Base-by-base conservation (phyloP, 1,284 basidiomycete genomes). In the Jaminaea rosea region DNA sequence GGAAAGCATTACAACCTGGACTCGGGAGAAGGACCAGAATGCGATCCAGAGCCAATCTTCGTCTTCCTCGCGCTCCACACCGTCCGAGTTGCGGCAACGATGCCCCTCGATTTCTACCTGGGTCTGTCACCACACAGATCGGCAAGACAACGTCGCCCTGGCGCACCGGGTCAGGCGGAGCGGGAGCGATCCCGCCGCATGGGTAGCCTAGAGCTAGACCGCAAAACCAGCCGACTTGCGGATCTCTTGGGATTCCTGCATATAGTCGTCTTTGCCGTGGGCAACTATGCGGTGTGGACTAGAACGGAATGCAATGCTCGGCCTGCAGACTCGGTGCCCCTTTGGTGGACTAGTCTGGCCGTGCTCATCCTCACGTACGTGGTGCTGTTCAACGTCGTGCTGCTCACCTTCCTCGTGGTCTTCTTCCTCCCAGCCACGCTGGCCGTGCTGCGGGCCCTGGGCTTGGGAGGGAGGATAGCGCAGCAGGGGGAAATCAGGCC, bases 101-200 rank as follows among this genome's bases (percentile, higher is more conserved):
- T 69, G 4, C 66, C 66, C 3, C 44, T 58, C 37, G 66, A 69
- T 46, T 44, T 69, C 29, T 69, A 69, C 27, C 61, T 69, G 21
- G 57, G 58, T 13, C 55, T 67, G 11, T 57, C 53, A 21, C 66
- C 66, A 8, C 66, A 69, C 39, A 59, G 64, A 19, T 56, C 60
- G 15, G 37, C 56, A 5, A 49, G 56, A 26, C 57, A 59, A 4
- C 53, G 60, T 10, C 36, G 60, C 44, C 53, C 55, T 3, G 50
- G 54, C 7, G 60, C 65, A 1, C 52, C 57, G 45, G 63, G 58
- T 7, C 54, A 54, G 9, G 50, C 50, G 15, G 53, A 51, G 9
- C 57, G 62, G 27, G 66, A 69, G 48, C 52, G 56, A 26, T 48
- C 55, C 10, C 53, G 66, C 7, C 41, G 55, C 1, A 29, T 69